Conservation (phyloP, 129 eudicot genomes). For the Tagetes erecta region DNA sequence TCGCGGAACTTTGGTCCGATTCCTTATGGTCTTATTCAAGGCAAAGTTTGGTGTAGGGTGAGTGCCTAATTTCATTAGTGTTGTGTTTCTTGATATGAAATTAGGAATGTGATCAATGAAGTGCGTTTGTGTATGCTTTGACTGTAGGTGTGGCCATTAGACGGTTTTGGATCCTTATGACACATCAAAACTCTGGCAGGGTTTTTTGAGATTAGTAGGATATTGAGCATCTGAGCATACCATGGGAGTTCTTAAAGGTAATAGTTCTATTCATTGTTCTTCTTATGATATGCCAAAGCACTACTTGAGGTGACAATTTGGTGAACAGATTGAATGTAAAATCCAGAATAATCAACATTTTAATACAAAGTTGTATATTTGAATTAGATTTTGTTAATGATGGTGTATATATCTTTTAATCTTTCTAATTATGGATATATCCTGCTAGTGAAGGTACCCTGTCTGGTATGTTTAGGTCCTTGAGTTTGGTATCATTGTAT, state of each 20-base stretch:
- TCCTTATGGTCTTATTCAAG: constrained; percentile 78
- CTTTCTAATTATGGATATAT: constrained; percentile 27
- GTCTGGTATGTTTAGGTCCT: constrained; percentile 37
- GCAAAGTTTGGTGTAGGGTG: constrained; percentile 78
- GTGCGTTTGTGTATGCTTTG: constrained; percentile 27
- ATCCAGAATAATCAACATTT: constrained; percentile 10
- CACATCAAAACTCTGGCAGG: not conserved
- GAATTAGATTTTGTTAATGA: constrained; percentile 20
- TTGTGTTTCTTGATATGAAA: constrained; percentile 15
- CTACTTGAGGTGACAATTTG: not conserved
- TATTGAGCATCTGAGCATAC: constrained; percentile 20
- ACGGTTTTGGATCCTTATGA: constrained; percentile 62
- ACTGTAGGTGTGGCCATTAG: constrained; percentile 81
- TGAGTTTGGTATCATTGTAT: constrained; percentile 36
- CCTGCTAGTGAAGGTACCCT: constrained; percentile 39
- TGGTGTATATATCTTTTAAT: constrained; percentile 16
- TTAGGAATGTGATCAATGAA: not conserved
- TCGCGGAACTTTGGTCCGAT: constrained; percentile 81
- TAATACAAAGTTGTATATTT: constrained; percentile 19
- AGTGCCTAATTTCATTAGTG: constrained; percentile 29
- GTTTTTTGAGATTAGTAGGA: not conserved
- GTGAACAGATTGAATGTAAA: constrained; percentile 20
- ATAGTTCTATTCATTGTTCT: constrained; percentile 18
- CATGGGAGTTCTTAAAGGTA: constrained; percentile 16
- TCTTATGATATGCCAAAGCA: constrained; percentile 13